Evolutionary conservation across 192 early-diverging fungal species (phyloP).

Genomic region (Kickxella alabastrina): DNA sequence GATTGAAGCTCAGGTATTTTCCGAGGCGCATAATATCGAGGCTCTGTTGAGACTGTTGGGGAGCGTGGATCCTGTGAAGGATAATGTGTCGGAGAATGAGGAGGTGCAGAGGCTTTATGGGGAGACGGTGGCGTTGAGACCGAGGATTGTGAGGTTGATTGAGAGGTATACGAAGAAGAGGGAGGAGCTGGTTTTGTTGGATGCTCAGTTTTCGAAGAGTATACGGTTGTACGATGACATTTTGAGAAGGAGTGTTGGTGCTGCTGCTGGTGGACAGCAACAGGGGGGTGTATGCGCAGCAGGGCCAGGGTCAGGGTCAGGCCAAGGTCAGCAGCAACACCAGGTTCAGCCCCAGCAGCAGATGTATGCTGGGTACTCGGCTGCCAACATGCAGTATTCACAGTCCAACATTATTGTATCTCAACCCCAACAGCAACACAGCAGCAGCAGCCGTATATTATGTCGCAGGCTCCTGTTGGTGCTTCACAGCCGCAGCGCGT

Average conservation of each 20-base stretch:
- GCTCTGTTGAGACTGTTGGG: conserved; percentile 70
- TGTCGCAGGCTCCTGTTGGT: conserved; percentile 7
- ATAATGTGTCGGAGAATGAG: conserved; percentile 87
- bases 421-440: conserved; percentile 12
- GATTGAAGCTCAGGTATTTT: conserved; percentile 69
- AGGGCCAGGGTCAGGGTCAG: not conserved
- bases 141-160: conserved; percentile 80
- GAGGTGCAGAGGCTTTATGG: conserved; percentile 78
- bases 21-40: conserved; percentile 71
- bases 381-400: conserved; percentile 1
- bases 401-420: conserved; percentile 5
- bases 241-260: conserved; percentile 26
- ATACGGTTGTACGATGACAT: conserved; percentile 44
- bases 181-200: conserved; percentile 52
- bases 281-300: conserved; percentile 22
- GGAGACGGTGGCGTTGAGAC: conserved; percentile 73
- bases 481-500: not conserved
- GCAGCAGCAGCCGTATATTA: conserved; percentile 3
- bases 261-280: conserved; percentile 5
- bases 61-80: conserved; percentile 71
- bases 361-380: conserved; percentile 5
- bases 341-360: conserved; percentile 1
- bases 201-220: conserved; percentile 34
- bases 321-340: conserved; percentile 7
- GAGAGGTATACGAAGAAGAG: conserved; percentile 81